These are phyloP conservation scores for Cetradonia linearis DNA, from an alignment of 495 filamentous ascomycete genomes.

Conservation along the genomic window DNA sequence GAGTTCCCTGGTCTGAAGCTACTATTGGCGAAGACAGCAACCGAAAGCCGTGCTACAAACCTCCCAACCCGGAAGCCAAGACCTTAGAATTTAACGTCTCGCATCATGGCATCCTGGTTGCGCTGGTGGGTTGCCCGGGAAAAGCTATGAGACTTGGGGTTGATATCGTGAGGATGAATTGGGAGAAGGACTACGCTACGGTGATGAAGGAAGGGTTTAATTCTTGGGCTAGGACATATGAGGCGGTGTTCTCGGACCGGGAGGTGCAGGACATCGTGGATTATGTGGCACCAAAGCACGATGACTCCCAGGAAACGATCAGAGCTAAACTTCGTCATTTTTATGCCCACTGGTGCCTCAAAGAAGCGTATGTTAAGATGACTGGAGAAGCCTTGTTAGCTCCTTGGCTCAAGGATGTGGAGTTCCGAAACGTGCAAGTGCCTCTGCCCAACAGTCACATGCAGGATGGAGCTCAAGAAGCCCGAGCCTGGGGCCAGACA, in stretches of 20 bases:
- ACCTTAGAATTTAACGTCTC: constrained; percentile 76
- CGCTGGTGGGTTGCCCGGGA: constrained; percentile 42
- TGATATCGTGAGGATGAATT: constrained; percentile 25
- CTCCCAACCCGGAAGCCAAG: constrained; percentile 27
- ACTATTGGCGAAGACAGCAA: constrained; percentile 48
- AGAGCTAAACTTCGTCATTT: constrained; percentile 61
- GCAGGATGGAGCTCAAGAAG: not conserved
- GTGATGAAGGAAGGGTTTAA: constrained; percentile 44
- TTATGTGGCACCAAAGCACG: constrained; percentile 23
- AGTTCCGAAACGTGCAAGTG: constrained; percentile 54
- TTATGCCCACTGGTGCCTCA: constrained; percentile 80
- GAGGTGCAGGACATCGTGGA: constrained; percentile 52
- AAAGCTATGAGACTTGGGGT: constrained; percentile 32
- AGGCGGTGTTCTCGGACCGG: constrained; percentile 57
- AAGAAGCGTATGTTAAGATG: constrained; percentile 91
- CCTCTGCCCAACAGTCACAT: constrained; percentile 33
- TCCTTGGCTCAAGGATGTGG: constrained; percentile 59
- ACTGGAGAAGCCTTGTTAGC: constrained; percentile 80
- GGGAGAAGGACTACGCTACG: constrained; percentile 28
- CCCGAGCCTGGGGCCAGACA: constrained; percentile 39
- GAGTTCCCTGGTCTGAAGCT: constrained; percentile 56
- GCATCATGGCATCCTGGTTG: constrained; percentile 74
- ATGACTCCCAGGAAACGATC: constrained; percentile 29
- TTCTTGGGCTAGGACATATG: constrained; percentile 65
- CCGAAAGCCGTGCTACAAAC: constrained; percentile 56